Evolutionary conservation across 2,329 filamentous ascomycete genomes (phyloP), one percentile per base, ranked within the genome.

Genomic region (Polytolypa hystricis): DNA sequence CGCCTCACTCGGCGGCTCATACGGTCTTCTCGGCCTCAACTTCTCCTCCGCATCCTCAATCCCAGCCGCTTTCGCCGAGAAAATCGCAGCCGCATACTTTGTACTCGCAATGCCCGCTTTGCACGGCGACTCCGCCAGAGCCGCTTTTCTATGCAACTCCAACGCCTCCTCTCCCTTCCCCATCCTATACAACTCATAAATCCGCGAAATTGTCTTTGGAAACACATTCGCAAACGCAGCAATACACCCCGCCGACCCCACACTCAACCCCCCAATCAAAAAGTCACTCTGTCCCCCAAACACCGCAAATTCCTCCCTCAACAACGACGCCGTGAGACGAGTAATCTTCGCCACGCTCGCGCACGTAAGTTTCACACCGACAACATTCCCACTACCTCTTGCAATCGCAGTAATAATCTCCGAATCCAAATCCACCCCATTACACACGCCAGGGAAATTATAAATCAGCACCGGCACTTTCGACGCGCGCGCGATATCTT

Each of bases 251-350:
- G 67, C 64, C 14, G 62, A 65, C 1, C 73, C 73, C 3, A 66
- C 63, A 2, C 64, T 63, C 10, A 77, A 46, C 0, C 70, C 72
- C 1, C 66, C 70, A 18, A 77, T 60, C 27, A 85, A 56, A 54
- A 82, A 85, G 50, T 86, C 81, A 2, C 73, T 75, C 59, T 85
- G 80, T 0, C 82, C 82, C 1, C 79, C 80, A 48, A 75, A 84
- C 1, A 76, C 72, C 1, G 78, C 72, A 50, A 86, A 86, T 8
- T 67, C 55, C 2, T 71, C 64, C 0, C 69, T 56, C 0, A 67
- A 55, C 40, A 81, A 65, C 12, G 61, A 60, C 21, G 66, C 69
- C 1, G 69, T 61, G 3, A 77, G 56, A 3, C 73, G 65, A 10
- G 71, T 71, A 46, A 74, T 73, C 56, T 78, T 78, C 25, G 69